A percentile compares a stretch with the other conserved stretches of the same genome.
These are phyloP conservation scores for Lepraria neglecta DNA, from an alignment of 495 filamentous ascomycete genomes.

Conservation along the genomic window DNA sequence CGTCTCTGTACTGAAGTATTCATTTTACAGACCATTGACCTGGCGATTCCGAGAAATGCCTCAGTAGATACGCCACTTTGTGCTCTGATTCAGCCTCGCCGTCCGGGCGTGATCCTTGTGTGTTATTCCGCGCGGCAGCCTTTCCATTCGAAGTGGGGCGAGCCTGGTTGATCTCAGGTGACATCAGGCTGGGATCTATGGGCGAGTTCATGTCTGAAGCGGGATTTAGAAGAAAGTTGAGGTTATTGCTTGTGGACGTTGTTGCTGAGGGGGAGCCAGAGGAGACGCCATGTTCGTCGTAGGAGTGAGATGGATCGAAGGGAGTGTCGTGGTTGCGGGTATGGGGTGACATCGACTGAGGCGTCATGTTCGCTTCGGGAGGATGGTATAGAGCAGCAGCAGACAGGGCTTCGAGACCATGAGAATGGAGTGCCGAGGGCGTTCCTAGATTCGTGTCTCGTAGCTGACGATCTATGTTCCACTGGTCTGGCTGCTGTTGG, in stretches of 20 bases:
- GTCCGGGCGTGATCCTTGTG: slow-evolving; percentile 22
- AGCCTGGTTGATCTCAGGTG: slow-evolving; percentile 22
- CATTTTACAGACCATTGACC: slow-evolving; percentile 47
- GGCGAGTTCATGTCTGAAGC: slow-evolving; percentile 43
- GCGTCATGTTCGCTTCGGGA: slow-evolving; percentile 21
- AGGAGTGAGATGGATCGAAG: not conserved
- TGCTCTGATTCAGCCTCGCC: slow-evolving; percentile 44
- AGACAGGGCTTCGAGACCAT: slow-evolving; percentile 53
- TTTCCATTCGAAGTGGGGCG: not conserved
- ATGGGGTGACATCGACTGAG: slow-evolving; percentile 7
- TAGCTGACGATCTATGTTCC: slow-evolving; percentile 30
- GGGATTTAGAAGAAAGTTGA: slow-evolving; percentile 56
- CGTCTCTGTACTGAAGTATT: not conserved
- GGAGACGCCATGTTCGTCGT: slow-evolving; percentile 16
- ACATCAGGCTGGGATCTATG: slow-evolving; percentile 41
- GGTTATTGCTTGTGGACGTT: slow-evolving; percentile 32
- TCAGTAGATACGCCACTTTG: slow-evolving; percentile 54
- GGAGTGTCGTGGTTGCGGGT: not conserved
- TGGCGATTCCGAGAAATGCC: slow-evolving; percentile 55
- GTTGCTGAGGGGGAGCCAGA: slow-evolving; percentile 34
- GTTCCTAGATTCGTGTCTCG: slow-evolving; percentile 14
- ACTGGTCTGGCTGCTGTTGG: slow-evolving; percentile 32
- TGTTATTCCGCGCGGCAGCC: not conserved
- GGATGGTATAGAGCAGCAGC: slow-evolving; percentile 38
- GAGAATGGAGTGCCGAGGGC: slow-evolving; percentile 36